These are phyloP conservation scores for Quercus lobata DNA, from an alignment of 331 rosid genomes.

Conservation along the genomic window DNA sequence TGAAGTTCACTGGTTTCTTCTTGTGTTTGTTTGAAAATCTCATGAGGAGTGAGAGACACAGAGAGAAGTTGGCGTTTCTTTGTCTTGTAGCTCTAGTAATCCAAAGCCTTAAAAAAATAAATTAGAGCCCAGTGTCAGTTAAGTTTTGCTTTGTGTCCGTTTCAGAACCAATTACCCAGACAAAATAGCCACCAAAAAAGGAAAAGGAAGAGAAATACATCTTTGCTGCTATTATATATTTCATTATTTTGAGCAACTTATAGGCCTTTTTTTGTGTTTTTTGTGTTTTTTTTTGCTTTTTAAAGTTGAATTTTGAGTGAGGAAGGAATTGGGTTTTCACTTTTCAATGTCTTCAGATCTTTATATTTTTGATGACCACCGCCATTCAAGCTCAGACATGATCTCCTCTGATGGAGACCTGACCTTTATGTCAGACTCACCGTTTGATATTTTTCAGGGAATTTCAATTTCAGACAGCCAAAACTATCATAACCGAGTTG, in stretches of 20 bases:
- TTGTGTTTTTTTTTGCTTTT: not conserved
- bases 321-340: constrained; percentile 15
- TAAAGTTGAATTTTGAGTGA: not conserved
- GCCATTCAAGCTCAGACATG: constrained; percentile 38
- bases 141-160: constrained; percentile 2
- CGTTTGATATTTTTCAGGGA: constrained; percentile 35
- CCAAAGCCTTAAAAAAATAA: constrained; percentile 19
- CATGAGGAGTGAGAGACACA: constrained; percentile 3
- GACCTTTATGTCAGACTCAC: constrained; percentile 28
- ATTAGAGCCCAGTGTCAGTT: constrained; percentile 11
- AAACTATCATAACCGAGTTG: constrained; percentile 22
- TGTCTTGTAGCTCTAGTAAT: constrained; percentile 24
- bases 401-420: constrained; percentile 38
- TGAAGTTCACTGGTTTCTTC: constrained; percentile 15
- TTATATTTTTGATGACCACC: constrained; percentile 31
- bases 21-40: constrained; percentile 5
- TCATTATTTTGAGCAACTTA: not conserved
- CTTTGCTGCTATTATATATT: not conserved
- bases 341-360: constrained; percentile 70
- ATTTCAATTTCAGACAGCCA: constrained; percentile 23
- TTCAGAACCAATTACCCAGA: constrained; percentile 14
- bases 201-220: not conserved
- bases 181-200: constrained; percentile 20
- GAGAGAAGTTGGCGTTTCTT: constrained; percentile 5
- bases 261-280: not conserved